Conservation (phyloP, 2,329 filamentous ascomycete species). For the Aureobasidium sp. region DNA sequence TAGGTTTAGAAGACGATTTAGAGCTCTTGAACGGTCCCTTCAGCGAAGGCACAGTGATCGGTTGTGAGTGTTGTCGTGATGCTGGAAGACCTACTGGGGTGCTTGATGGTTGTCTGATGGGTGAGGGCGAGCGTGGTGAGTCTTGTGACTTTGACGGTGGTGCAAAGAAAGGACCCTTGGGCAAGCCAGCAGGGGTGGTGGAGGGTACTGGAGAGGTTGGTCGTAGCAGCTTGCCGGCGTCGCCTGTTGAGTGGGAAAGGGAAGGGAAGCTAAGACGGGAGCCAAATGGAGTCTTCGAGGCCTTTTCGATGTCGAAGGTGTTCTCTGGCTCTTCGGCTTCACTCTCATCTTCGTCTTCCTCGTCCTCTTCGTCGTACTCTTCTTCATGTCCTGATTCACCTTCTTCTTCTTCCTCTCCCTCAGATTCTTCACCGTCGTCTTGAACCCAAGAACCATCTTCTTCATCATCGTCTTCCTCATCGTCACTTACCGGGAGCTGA, state of each 20-base stretch:
- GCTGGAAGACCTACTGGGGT: slow-evolving; percentile 34
- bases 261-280: slow-evolving; percentile 16
- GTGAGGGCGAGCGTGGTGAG: slow-evolving; percentile 61
- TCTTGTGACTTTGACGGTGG: slow-evolving; percentile 14
- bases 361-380: slow-evolving; percentile 27
- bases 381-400: slow-evolving; percentile 28
- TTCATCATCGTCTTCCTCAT: slow-evolving; percentile 25
- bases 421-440: slow-evolving; percentile 29
- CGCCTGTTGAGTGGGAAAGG: not conserved
- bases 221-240: not conserved
- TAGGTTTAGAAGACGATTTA: slow-evolving; percentile 19
- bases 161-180: slow-evolving; percentile 16
- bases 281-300: slow-evolving; percentile 7
- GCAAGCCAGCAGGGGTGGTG: slow-evolving; percentile 17
- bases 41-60: slow-evolving; percentile 18
- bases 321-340: not conserved
- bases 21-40: slow-evolving; percentile 12
- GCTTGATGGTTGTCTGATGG: slow-evolving; percentile 48
- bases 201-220: slow-evolving; percentile 11
- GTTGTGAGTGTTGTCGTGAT: slow-evolving; percentile 14
- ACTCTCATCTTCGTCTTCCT: slow-evolving; percentile 20
- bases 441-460: slow-evolving; percentile 26
- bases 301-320: not conserved
- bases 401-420: slow-evolving; percentile 32
- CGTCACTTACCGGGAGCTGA: slow-evolving; percentile 23